phyloP scores from a whole-genome alignment of 164 flowering plant genomes.

The Vitis rotundifolia region DNA sequence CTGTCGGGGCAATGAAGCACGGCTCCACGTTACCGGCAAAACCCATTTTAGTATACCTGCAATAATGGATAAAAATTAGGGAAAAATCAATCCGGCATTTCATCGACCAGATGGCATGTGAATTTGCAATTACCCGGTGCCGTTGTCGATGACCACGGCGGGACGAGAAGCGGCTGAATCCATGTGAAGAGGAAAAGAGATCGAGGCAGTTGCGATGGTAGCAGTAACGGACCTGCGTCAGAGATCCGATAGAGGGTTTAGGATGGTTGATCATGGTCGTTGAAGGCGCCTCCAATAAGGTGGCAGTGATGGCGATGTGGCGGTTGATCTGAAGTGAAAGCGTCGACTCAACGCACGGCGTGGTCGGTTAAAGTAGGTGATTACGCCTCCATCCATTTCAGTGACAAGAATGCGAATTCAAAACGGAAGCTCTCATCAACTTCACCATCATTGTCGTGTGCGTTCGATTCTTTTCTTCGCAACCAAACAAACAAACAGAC shows the following conservation, averaged over 20 bases:
- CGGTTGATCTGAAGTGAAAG: conserved; percentile 46
- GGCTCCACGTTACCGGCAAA: conserved; percentile 94
- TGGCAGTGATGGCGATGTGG: conserved; percentile 9
- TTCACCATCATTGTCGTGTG: conserved; percentile 7
- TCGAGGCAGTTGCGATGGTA: not conserved
- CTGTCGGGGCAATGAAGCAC: conserved; percentile 75
- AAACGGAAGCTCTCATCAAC: conserved; percentile 8
- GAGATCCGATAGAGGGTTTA: conserved; percentile 45
- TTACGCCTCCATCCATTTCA: conserved; percentile 36
- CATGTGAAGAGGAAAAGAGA: conserved; percentile 35
- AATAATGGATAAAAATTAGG: conserved; percentile 3
- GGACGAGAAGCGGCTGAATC: conserved; percentile 86
- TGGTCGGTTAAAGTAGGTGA: conserved; percentile 11
- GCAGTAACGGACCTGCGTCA: conserved; percentile 43
- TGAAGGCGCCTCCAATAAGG: conserved; percentile 1
- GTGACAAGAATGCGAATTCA: not conserved
- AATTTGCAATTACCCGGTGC: conserved; percentile 62
- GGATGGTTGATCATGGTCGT: conserved; percentile 39
- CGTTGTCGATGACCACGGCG: conserved; percentile 96
- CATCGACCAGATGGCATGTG: conserved; percentile 20
- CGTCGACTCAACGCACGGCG: conserved; percentile 35
- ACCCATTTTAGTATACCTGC: conserved; percentile 95
- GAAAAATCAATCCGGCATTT: conserved; percentile 10
- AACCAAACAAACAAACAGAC: conserved; percentile 2
- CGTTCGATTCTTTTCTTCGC: conserved; percentile 10